Evolutionary conservation across 2,329 filamentous ascomycete species (phyloP).

Genomic region (Aspergillus spinulosporus): DNA sequence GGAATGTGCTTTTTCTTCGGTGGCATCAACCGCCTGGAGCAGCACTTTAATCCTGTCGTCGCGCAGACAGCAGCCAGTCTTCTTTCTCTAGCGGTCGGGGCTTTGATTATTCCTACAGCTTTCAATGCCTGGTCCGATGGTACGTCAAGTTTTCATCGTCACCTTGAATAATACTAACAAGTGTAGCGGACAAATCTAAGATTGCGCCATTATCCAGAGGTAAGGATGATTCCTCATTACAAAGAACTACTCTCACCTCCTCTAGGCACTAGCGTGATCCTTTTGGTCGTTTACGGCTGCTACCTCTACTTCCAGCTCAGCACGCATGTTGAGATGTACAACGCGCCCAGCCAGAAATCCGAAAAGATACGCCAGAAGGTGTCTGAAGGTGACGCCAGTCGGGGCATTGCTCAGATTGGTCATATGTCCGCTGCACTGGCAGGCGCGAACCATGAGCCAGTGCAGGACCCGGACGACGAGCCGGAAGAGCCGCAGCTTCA

Average conservation of each 20-base stretch:
- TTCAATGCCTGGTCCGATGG: conserved; percentile 63
- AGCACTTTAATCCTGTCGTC: conserved; percentile 89
- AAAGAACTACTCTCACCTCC: neutral
- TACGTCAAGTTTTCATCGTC: conserved; percentile 14
- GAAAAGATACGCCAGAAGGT: conserved; percentile 55
- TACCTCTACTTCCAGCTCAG: conserved; percentile 92
- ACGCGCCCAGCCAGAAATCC: conserved; percentile 74
- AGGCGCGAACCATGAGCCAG: conserved; percentile 50
- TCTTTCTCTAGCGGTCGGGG: conserved; percentile 74
- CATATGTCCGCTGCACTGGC: conserved; percentile 53
- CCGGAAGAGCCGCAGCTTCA: conserved; percentile 73
- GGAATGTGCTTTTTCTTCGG: conserved; percentile 93
- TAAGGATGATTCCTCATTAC: conserved; percentile 10
- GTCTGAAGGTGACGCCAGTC: conserved; percentile 51
- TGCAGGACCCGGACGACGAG: conserved; percentile 65
- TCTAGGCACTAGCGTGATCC: conserved; percentile 65
- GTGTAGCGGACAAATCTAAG: conserved; percentile 27
- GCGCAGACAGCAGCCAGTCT: conserved; percentile 85
- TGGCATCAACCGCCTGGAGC: conserved; percentile 73
- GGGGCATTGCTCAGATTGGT: conserved; percentile 55
- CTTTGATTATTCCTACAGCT: conserved; percentile 85
- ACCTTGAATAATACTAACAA: conserved; percentile 7
- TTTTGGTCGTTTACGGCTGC: conserved; percentile 77
- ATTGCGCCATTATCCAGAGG: conserved; percentile 38
- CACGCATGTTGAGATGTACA: conserved; percentile 79